Base-by-base conservation (phyloP, 331 rosid species). In the Quercus tomentella region DNA sequence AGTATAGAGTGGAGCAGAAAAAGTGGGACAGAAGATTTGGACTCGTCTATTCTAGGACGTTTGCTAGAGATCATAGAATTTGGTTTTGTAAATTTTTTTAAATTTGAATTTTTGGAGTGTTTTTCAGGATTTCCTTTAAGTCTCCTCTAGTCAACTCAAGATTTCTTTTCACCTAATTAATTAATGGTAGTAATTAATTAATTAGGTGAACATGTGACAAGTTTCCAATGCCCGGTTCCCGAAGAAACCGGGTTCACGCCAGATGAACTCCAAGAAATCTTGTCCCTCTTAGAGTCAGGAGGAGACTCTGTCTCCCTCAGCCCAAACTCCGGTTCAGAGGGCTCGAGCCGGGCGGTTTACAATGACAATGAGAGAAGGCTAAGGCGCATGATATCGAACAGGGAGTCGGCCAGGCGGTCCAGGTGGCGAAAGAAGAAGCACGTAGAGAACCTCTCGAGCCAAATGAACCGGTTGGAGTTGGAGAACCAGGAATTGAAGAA, bases 361-460 rank as follows among this genome's bases (percentile, higher is more conserved):
- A 82, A 91, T 1, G 35, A 72, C 1, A 86, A 82, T 9, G 97
- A 90, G 83, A 85, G 82, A 80, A 88, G 82, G 81, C 51, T 56
- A 11, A 88, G 88, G 72, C 92, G 99, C 76, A 92, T 56, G 97
- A 62, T 33, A 35, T 91, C 92, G 28, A 96, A 93, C 90, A 91
- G 97, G 28, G 93, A 91, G 77, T 89, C 98, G 1, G 99, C 99
- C n/a, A 80, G 86, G 66, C 82, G 95, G 71, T 92, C 97, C 65
- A 88, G 98, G 25, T 81, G 79, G 90, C 70, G 92, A 72, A 92
- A 92, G 93, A 96, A 93, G 93, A 78, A 73, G 80, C 91, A 83
- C 73, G 65, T 82, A 56, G 98, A 92, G 86, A 85, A 88, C 66
- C 76, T 89, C 37, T 82, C 79, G 70, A 78, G n/a, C 75, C 82